Conservation (phyloP, 176 grass and related monocot genomes). For the Eragrostis curvula region DNA sequence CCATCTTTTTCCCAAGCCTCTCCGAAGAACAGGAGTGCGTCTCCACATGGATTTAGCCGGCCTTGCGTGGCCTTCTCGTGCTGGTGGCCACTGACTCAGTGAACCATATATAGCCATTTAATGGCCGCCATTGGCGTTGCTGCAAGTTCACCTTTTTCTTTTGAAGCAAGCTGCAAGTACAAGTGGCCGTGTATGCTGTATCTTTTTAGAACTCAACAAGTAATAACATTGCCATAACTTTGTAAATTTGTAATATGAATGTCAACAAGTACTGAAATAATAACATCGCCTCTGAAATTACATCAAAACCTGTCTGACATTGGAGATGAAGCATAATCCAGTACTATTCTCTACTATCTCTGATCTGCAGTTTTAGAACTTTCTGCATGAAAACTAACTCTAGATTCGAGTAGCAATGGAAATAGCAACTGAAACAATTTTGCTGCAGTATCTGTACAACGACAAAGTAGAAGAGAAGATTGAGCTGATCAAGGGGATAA, state of each 20-base stretch:
- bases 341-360: background rate
- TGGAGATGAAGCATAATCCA: background rate
- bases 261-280: background rate
- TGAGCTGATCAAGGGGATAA: conserved; percentile 69
- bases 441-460: conserved; percentile 65
- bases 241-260: no score
- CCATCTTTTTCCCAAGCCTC: conserved; percentile 9
- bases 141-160: background rate
- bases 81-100: background rate
- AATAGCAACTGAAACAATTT: background rate
- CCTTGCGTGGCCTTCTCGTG: background rate
- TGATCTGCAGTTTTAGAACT: background rate
- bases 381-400: background rate
- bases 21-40: background rate
- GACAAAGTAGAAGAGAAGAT: conserved; percentile 75
- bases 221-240: no score
- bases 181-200: background rate
- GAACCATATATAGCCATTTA: background rate
- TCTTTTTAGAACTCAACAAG: conserved; percentile 1
- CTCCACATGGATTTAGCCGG: background rate
- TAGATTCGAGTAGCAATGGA: conserved; percentile 16
- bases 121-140: background rate
- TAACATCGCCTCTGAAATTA: background rate
- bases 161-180: background rate
- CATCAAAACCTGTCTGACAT: background rate